Evolutionary conservation across 176 grass and related monocot genomes (phyloP), one percentile per base, ranked within the genome.

Genomic region (Otatea glauca): DNA sequence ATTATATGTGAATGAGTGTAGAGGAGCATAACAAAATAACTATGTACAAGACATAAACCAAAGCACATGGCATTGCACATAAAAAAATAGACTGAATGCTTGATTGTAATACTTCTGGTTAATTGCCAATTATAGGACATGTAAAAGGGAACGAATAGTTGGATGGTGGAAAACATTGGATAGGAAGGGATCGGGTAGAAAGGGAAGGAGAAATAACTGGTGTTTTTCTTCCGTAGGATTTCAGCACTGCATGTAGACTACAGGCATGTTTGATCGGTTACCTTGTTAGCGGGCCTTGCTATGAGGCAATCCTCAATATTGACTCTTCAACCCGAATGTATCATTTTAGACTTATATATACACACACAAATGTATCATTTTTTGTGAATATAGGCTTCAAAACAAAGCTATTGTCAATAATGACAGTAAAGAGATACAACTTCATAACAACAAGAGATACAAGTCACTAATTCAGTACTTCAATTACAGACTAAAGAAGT

Each of bases 151-250:
- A 38, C 56, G 24, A 39, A 66, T 17, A 65, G 2, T 74, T 74
- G 77, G 24, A 64, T 74, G 38, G 12, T 80, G 61, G 69, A 24
- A 50, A 54, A 53, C 14, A 38, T 84, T 54, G 42, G 45, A 71
- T 24, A 71, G 41, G 41, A 51, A 51, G 1, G 51, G 51, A 45
- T 16, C 14, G 15, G 12, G 58, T 21, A 76, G 35, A 35, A 61
- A 50, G 35, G 6, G 6, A 25, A 21, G 5, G 20, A 60, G 21
- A 70, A 70, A 3, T 43, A 15, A 63, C 0, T 7, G 24, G 24
- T 25, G 35, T 8, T 42, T 74, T 41, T 42, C 54, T 42, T 42
- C 35, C 47, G 3, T 4, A 14, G 6, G 21, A 76, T 60, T 76
- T 56, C 35, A 54, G 50, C 12, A 14, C 12, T 4, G 35, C 74